Percentiles rank a stretch among this genome's conserved stretches.
Evolutionary conservation across 176 grass and related monocot species (phyloP).

Genomic region (Elymus sibiricus): DNA sequence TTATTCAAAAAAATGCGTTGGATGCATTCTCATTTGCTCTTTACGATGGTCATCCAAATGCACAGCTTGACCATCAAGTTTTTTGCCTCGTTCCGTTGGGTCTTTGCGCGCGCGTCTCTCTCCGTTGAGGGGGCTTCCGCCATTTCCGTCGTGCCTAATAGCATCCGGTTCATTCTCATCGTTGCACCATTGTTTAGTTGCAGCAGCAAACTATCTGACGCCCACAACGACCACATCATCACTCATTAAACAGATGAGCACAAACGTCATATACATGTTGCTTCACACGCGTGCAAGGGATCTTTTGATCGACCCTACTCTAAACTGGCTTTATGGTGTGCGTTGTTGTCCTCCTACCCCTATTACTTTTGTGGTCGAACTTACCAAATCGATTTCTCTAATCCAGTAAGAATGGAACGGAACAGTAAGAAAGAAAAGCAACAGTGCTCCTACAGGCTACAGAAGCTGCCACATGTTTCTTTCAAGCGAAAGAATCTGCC

Average conservation of each 20-base stretch:
- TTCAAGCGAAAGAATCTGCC: background rate
- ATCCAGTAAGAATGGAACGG: background rate
- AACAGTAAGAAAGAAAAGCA: no score
- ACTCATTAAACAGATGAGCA: background rate
- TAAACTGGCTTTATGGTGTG: background rate
- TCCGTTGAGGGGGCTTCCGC: background rate
- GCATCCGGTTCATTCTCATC: background rate
- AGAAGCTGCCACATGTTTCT: no score
- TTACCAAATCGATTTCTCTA: background rate
- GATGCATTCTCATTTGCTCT: no score
- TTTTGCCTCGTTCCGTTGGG: background rate
- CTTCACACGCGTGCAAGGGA: background rate
- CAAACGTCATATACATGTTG: background rate
- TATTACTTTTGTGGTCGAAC: background rate
- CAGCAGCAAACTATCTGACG: background rate
- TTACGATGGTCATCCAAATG: no score
- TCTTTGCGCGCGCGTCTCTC: no score
- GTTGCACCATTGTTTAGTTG: no score
- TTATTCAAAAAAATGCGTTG: no score
- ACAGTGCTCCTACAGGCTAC: no score
- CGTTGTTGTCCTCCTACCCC: background rate
- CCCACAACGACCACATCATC: background rate
- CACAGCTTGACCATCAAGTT: background rate
- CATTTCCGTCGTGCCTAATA: background rate
- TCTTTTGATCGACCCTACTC: background rate